Evolutionary conservation across 306 rosid genomes (phyloP), one percentile per base, ranked within the genome.

Genomic region (Prunus davidiana): DNA sequence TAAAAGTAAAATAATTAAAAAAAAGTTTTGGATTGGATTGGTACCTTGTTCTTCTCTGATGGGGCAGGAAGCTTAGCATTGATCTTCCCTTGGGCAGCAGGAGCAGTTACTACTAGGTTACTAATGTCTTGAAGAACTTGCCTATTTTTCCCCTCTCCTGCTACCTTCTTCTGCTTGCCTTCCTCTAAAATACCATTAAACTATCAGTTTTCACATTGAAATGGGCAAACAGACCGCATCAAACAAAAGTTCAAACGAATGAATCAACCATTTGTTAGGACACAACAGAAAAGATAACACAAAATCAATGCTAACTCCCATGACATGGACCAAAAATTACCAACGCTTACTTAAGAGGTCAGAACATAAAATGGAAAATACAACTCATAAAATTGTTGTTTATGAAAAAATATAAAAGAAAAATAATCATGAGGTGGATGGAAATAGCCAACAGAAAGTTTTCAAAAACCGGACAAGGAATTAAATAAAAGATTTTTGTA

Each of bases 81-180:
- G 49, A 22, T 81, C 52, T 86, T 83, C 61, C 87, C 89, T 64
- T 84, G 80, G 22, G 55, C 75, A 63, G 82, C 86, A 61, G 74
- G 84, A 64, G 75, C 75, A n/a, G 75, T 78, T 27, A 87, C 92
- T 51, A 87, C 93, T 51, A 87, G 74, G 84, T 93, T 93, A 20
- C 97, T 96, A 64, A 93, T 93, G 72, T 93, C 98, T 79, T 84
- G 72, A 8, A 93, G 96, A 12, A 79, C 95, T 38, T 91, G 77
- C 78, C 98, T 87, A 4, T 80, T 89, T 77, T 90, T 87, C 76
- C 89, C 96, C 68, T 88, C 94, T 16, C 8, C 88, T 1, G 76
- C 85, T 25, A 72, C 78, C 43, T 77, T 82, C 84, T 89, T 93
- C 65, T 77, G 85, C 82, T 81, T 91, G 8, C 69, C 87, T 76